Evolutionary conservation across 306 rosid genomes (phyloP).

Genomic region (Vigna nakashimae): DNA sequence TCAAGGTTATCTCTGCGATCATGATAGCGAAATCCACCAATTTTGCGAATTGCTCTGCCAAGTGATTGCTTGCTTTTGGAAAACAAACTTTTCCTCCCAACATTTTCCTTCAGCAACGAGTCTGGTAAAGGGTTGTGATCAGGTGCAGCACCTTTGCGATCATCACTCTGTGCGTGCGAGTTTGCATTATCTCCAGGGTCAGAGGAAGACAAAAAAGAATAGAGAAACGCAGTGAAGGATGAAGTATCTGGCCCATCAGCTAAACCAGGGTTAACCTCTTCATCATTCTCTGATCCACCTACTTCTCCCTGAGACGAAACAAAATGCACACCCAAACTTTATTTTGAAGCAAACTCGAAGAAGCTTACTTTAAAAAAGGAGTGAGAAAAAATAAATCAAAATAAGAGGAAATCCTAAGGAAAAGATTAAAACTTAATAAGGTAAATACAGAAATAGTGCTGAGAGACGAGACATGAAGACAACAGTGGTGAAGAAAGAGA

Average conservation of each 20-base stretch:
- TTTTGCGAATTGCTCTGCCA: constrained; percentile 64
- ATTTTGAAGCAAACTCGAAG: not conserved
- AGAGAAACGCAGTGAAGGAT: constrained; percentile 83
- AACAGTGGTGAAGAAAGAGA: constrained; percentile 20
- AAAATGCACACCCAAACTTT: constrained; percentile 12
- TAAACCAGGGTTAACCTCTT: constrained; percentile 51
- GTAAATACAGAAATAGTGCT: not conserved
- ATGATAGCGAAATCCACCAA: constrained; percentile 62
- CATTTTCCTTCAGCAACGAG: constrained; percentile 57
- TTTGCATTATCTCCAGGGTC: constrained; percentile 53
- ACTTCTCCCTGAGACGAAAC: constrained; percentile 62
- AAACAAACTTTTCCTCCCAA: constrained; percentile 68
- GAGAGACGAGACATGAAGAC: not conserved
- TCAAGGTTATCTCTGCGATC: constrained; percentile 56
- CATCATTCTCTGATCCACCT: constrained; percentile 51
- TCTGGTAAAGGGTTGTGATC: constrained; percentile 41
- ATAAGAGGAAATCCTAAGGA: constrained; percentile 11
- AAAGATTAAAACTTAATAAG: constrained; percentile 17
- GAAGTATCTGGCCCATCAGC: constrained; percentile 96
- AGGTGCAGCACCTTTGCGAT: constrained; percentile 45
- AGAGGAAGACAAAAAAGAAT: constrained; percentile 73
- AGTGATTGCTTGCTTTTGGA: constrained; percentile 79
- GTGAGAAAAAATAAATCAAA: not conserved
- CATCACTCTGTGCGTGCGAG: constrained; percentile 50
- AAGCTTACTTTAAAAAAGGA: not conserved